Conservation (phyloP, 495 filamentous ascomycete species). For the Neurospora sublineolata region DNA sequence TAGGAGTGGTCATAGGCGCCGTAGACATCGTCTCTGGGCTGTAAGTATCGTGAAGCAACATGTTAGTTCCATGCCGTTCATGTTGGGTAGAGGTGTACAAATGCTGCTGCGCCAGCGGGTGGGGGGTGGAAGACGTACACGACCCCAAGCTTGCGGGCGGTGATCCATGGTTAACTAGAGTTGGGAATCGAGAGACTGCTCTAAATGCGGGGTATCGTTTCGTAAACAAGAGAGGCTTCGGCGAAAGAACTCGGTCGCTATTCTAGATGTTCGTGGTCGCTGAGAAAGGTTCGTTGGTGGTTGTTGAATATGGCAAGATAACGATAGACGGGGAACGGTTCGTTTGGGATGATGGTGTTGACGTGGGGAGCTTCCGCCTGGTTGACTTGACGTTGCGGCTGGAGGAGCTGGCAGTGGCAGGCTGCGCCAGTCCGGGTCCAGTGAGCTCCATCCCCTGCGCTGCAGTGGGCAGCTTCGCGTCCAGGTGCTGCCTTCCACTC, state of each 20-base stretch:
- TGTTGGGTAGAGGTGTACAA: background rate
- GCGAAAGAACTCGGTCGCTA: background rate
- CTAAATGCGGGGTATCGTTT: background rate
- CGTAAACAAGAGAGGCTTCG: background rate
- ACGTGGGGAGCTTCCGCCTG: background rate
- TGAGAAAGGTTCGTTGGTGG: background rate
- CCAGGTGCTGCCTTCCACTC: conserved; percentile 24
- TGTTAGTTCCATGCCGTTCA: conserved; percentile 1
- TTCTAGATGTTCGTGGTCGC: background rate
- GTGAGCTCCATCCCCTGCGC: conserved; percentile 1
- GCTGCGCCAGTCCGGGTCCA: background rate
- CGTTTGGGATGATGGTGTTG: conserved; percentile 10
- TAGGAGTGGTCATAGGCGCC: conserved; percentile 83
- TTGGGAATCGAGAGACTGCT: conserved; percentile 5
- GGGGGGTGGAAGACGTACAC: conserved; percentile 47
- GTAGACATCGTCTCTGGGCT: conserved; percentile 95
- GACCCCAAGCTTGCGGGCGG: conserved; percentile 89
- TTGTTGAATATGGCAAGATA: background rate
- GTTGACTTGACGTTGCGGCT: conserved; percentile 19
- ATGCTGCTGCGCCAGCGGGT: background rate
- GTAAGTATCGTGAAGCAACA: conserved; percentile 2
- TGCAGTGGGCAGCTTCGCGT: conserved; percentile 31
- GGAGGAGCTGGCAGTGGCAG: conserved; percentile 9
- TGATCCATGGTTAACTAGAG: conserved; percentile 62
- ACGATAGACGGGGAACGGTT: background rate